Conservation (phyloP, 1,284 basidiomycete species). For the Apiotrichum porosum region DNA sequence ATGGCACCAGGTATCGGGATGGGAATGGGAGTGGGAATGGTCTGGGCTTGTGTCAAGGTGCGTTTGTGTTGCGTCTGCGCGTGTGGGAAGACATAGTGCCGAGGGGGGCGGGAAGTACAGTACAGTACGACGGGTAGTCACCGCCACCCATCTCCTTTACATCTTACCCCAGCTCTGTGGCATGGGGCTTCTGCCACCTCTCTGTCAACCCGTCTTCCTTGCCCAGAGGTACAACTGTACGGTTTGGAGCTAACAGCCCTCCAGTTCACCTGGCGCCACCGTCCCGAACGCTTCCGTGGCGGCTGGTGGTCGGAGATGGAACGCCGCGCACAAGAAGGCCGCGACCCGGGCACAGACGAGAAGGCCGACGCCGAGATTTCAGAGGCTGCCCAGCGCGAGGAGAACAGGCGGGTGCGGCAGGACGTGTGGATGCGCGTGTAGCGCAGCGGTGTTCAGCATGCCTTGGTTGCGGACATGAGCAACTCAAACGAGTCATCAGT, state of each 20-base stretch:
- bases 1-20: conserved; percentile 38
- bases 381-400: conserved; percentile 16
- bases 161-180: too few relatives aligned
- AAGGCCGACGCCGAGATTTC: conserved; percentile 25
- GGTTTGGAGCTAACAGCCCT: too few relatives aligned
- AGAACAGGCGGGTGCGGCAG: conserved; percentile 11
- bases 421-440: conserved; percentile 8
- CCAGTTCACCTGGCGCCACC: conserved; percentile 45
- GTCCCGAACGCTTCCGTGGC: conserved; percentile 33
- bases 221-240: too few relatives aligned
- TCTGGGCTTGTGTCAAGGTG: conserved; percentile 41
- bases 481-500: too few relatives aligned
- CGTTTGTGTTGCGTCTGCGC: too few relatives aligned
- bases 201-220: too few relatives aligned
- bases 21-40: conserved; percentile 40
- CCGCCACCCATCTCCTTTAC: too few relatives aligned
- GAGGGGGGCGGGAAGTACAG: neutral
- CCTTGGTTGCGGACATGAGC: too few relatives aligned
- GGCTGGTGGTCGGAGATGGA: conserved; percentile 32
- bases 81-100: neutral
- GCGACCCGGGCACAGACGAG: conserved; percentile 38
- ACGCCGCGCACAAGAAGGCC: conserved; percentile 27
- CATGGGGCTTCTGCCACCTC: neutral
- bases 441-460: too few relatives aligned
- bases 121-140: too few relatives aligned